Conservation (phyloP, 2,329 filamentous ascomycete species). For the Aspergillus niger region DNA sequence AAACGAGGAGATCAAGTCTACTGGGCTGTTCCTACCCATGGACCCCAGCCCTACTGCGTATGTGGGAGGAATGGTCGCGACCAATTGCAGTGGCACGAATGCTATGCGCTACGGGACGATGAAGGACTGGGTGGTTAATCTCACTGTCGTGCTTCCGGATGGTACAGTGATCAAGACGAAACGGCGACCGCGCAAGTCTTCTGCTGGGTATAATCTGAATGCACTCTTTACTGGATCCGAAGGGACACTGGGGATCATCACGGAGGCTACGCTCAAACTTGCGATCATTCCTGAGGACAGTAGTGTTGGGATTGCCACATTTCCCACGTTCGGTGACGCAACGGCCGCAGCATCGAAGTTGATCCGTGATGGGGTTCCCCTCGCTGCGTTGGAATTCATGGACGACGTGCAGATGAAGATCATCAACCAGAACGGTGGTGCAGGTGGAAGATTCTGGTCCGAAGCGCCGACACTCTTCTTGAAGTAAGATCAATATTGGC, state of each 20-base stretch:
- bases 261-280: conserved; percentile 68
- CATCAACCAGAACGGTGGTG: conserved; percentile 63
- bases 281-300: conserved; percentile 62
- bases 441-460: conserved; percentile 46
- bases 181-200: conserved; percentile 54
- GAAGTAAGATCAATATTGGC: conserved; percentile 33
- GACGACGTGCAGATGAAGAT: conserved; percentile 64
- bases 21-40: conserved; percentile 7
- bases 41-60: conserved; percentile 7
- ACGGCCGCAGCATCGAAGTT: conserved; percentile 63
- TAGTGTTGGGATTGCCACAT: conserved; percentile 63
- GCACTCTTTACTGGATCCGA: conserved; percentile 67
- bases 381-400: conserved; percentile 61
- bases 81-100: conserved; percentile 49
- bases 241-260: conserved; percentile 68
- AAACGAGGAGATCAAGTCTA: not conserved
- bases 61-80: not conserved
- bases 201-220: conserved; percentile 69
- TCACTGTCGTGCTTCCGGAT: conserved; percentile 70
- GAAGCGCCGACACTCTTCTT: conserved; percentile 40
- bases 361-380: conserved; percentile 63
- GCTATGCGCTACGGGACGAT: conserved; percentile 69
- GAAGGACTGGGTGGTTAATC: conserved; percentile 72
- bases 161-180: conserved; percentile 69
- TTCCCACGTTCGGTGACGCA: conserved; percentile 58